Percentiles rank a stretch among this genome's conserved stretches.
phyloP scores from a whole-genome alignment of 108 stramenopile genomes.

The Mayamaea pseudoterrestris region DNA sequence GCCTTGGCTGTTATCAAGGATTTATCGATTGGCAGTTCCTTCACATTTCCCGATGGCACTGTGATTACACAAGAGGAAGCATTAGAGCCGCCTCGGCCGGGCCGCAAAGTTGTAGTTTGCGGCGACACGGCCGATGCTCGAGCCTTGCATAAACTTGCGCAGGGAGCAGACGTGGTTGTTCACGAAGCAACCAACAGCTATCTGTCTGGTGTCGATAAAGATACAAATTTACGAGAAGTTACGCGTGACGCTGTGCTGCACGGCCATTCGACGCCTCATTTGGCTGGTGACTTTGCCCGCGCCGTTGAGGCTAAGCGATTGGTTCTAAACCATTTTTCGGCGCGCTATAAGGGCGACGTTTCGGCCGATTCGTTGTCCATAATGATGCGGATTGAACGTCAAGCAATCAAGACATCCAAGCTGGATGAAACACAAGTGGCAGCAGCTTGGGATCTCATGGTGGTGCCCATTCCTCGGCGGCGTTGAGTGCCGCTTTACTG shows the following conservation, averaged over 20 bases:
- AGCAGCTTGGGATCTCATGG: slow-evolving; percentile 83
- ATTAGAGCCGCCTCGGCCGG: slow-evolving; percentile 59
- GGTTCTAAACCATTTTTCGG: slow-evolving; percentile 74
- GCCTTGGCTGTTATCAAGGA: slow-evolving; percentile 77
- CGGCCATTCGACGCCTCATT: slow-evolving; percentile 77
- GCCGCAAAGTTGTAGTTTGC: slow-evolving; percentile 87
- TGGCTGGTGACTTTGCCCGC: slow-evolving; percentile 69
- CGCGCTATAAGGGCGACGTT: slow-evolving; percentile 73
- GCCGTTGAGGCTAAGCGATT: slow-evolving; percentile 58
- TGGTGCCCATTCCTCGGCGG: slow-evolving; percentile 32
- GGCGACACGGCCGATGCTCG: slow-evolving; percentile 81
- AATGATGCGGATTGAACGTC: slow-evolving; percentile 72
- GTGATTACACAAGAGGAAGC: slow-evolving; percentile 69
- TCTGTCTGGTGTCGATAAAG: slow-evolving; percentile 53
- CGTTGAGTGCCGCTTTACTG: neutral
- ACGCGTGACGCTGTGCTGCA: slow-evolving; percentile 64
- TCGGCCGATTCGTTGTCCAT: slow-evolving; percentile 60
- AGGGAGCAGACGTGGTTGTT: slow-evolving; percentile 68
- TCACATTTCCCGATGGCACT: slow-evolving; percentile 89
- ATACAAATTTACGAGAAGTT: slow-evolving; percentile 33
- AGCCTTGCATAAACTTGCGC: slow-evolving; percentile 32
- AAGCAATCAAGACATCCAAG: slow-evolving; percentile 62
- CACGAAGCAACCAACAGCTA: slow-evolving; percentile 88
- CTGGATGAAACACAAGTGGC: slow-evolving; percentile 44
- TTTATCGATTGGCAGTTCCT: slow-evolving; percentile 48